Evolutionary conservation across 23 red algal species (phyloP).

Genomic region (Cyanidioschyzon merolae): DNA sequence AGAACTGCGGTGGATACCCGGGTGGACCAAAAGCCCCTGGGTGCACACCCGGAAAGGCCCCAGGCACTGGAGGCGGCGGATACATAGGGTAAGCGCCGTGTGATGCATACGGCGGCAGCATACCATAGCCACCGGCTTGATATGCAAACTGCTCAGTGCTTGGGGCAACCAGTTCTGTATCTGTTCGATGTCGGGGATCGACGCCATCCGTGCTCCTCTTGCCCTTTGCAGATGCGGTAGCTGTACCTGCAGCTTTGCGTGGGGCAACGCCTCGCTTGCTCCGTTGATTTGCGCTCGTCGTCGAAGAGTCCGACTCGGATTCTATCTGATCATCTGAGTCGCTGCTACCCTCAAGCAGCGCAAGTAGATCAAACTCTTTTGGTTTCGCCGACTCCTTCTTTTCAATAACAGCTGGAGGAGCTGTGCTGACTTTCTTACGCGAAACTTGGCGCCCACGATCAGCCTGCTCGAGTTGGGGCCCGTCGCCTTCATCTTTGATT

Average conservation of each 20-base stretch:
- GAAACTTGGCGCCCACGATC: not conserved
- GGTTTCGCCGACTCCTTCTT: not conserved
- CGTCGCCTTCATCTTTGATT: not conserved
- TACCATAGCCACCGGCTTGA: not conserved
- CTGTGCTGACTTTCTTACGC: not conserved
- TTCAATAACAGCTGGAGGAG: not conserved
- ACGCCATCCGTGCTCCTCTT: no score
- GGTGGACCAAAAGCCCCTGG: not conserved
- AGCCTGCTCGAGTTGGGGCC: not conserved
- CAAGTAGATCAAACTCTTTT: slow-evolving; percentile 7
- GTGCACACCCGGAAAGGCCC: not conserved
- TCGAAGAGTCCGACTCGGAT: not conserved
- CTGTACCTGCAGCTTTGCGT: no score
- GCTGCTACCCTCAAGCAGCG: slow-evolving; percentile 15
- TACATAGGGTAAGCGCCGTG: not conserved
- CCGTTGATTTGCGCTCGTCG: no score
- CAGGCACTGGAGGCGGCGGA: not conserved
- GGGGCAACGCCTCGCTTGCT: no score
- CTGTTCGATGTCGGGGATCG: no score
- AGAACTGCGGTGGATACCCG: not conserved
- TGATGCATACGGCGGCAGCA: not conserved
- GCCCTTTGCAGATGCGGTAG: no score
- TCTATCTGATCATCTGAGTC: slow-evolving; percentile 1
- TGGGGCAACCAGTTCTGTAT: no score
- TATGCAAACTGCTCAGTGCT: not conserved